Conservation (phyloP, 805 yeast genomes). For the Yarrowia sp. region DNA sequence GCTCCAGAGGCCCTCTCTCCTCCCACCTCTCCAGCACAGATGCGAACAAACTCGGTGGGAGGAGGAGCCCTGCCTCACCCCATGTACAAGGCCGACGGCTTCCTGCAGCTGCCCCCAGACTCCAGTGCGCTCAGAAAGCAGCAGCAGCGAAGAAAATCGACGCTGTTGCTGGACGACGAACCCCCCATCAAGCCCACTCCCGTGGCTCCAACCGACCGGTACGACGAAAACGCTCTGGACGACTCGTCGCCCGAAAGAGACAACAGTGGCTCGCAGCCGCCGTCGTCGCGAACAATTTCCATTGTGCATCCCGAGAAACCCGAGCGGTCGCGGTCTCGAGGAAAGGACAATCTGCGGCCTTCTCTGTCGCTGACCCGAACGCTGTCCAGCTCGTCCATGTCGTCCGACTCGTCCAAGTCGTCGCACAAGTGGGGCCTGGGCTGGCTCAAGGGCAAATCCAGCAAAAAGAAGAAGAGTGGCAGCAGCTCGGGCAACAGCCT, state of each 20-base stretch:
- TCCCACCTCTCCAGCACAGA: conserved; percentile 14
- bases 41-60: conserved; percentile 19
- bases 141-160: conserved; percentile 25
- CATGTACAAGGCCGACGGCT: conserved; percentile 32
- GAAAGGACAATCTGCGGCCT: conserved; percentile 24
- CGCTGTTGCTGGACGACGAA: conserved; percentile 28
- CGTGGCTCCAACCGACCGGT: not conserved
- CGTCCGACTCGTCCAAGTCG: conserved; percentile 36
- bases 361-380: conserved; percentile 34
- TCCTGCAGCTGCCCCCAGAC: conserved; percentile 35
- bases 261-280: conserved; percentile 32
- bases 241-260: conserved; percentile 35
- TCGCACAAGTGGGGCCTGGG: conserved; percentile 36
- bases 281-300: conserved; percentile 28
- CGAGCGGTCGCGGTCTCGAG: conserved; percentile 31
- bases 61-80: conserved; percentile 19
- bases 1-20: not conserved
- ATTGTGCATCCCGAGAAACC: conserved; percentile 38
- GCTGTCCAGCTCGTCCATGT: conserved; percentile 33
- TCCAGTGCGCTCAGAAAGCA: conserved; percentile 27
- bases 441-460: conserved; percentile 33
- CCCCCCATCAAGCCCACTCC: conserved; percentile 1
- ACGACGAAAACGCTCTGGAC: conserved; percentile 25
- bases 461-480: conserved; percentile 20
- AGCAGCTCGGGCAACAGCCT: conserved; percentile 3